Evolutionary conservation across 2,329 filamentous ascomycete genomes (phyloP).

Genomic region (Cephalotrichum gorgonifer): DNA sequence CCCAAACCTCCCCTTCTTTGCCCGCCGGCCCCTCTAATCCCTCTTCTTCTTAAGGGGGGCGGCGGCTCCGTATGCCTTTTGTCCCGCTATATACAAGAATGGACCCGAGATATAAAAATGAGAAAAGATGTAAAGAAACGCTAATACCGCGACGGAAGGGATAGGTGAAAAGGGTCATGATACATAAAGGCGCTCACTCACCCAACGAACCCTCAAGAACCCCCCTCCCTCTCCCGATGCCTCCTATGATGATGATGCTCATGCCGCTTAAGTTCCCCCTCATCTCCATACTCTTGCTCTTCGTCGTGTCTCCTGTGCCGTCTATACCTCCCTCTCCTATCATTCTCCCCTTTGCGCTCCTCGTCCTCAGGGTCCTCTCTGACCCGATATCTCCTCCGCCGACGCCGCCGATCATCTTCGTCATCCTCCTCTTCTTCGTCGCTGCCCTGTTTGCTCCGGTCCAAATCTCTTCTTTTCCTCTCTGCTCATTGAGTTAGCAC

Average conservation of each 20-base stretch:
- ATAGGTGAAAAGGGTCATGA: no score
- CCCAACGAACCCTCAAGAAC: background rate
- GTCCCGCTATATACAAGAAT: background rate
- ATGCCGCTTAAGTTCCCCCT: conserved; percentile 11
- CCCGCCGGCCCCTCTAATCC: no score
- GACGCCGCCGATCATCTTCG: conserved; percentile 20
- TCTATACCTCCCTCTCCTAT: conserved; percentile 16
- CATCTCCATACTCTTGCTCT: conserved; percentile 17
- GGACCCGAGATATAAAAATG: background rate
- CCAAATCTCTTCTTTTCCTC: background rate
- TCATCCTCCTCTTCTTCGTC: conserved; percentile 19
- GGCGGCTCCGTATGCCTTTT: background rate
- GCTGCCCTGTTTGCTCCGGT: conserved; percentile 5
- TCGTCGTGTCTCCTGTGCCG: conserved; percentile 19
- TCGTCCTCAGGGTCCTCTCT: conserved; percentile 16
- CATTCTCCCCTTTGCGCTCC: conserved; percentile 16
- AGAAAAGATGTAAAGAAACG: background rate
- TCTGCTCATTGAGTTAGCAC: background rate
- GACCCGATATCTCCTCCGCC: conserved; percentile 14
- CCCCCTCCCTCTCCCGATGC: background rate
- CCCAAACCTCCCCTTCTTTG: no score
- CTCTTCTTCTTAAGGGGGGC: no score
- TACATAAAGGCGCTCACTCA: no score
- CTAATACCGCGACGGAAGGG: background rate
- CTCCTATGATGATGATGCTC: conserved; percentile 21